Percentiles rank a stretch among this genome's conserved stretches.
These are phyloP conservation scores for Eucalyptus sp. DNA, from an alignment of 345 rosid genomes.

Conservation along the genomic window DNA sequence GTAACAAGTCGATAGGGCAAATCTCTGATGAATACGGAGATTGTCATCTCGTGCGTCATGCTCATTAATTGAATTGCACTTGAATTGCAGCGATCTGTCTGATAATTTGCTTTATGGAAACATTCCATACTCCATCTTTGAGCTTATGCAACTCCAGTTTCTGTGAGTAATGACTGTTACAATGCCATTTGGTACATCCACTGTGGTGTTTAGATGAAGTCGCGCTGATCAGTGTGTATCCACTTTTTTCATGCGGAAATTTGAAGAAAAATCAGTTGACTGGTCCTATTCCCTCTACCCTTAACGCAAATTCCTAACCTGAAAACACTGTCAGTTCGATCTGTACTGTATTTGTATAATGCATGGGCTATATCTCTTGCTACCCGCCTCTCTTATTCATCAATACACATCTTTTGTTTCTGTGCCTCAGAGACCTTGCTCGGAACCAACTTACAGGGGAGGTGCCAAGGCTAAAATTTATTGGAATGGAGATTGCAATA, in stretches of 20 bases:
- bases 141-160: slow-evolving; percentile 65
- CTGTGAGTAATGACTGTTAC: slow-evolving; percentile 19
- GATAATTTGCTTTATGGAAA: slow-evolving; percentile 60
- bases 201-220: background rate
- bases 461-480: slow-evolving; percentile 72
- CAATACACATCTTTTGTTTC: background rate
- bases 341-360: background rate
- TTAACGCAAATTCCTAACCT: slow-evolving; percentile 78
- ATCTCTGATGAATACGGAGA: too few relatives aligned
- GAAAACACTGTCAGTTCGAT: slow-evolving; percentile 39
- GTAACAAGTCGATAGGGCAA: too few relatives aligned
- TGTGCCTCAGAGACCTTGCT: slow-evolving; percentile 56
- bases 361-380: background rate
- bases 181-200: background rate
- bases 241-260: slow-evolving; percentile 20
- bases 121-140: slow-evolving; percentile 71
- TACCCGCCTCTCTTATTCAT: background rate
- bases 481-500: slow-evolving; percentile 92
- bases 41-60: background rate
- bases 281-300: slow-evolving; percentile 83
- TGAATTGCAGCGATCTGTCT: slow-evolving; percentile 55
- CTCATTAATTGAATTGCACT: background rate
- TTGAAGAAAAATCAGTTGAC: slow-evolving; percentile 71
- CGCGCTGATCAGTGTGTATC: background rate
- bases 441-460: slow-evolving; percentile 66